A percentile compares a stretch with the other conserved stretches of the same genome.
Conservation (phyloP, 305 asterid species). For the Fraxinus paxiana region DNA sequence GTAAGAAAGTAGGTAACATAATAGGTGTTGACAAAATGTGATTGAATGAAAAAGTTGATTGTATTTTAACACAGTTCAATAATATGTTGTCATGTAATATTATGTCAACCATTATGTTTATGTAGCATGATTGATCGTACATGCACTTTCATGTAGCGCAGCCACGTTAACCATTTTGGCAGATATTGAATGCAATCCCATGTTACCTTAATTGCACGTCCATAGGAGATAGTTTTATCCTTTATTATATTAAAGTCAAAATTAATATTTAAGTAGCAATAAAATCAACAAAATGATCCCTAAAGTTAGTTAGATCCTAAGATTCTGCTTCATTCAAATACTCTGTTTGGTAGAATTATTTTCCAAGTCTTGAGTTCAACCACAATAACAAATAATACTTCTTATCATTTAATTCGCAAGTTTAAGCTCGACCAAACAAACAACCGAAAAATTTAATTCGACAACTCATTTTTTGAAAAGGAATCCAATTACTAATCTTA, state of each 20-base stretch:
- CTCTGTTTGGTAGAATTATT: not conserved
- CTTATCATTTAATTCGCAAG: not conserved
- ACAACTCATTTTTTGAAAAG: no score
- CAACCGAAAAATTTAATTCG: not conserved
- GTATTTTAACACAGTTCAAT: no score
- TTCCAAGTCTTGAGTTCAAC: not conserved
- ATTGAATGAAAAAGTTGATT: no score
- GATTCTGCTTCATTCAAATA: not conserved
- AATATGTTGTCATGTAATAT: no score
- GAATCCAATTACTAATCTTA: no score
- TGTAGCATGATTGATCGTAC: not conserved
- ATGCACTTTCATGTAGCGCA: slow-evolving; percentile 19
- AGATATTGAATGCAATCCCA: slow-evolving; percentile 34
- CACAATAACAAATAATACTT: not conserved
- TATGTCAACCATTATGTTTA: no score
- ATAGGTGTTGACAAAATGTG: no score
- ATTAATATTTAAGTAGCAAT: not conserved
- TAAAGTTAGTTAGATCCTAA: not conserved
- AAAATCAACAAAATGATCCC: slow-evolving; percentile 1
- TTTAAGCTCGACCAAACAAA: not conserved
- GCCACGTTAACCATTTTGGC: slow-evolving; percentile 13
- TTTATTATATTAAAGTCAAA: slow-evolving; percentile 16
- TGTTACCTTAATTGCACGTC: slow-evolving; percentile 31
- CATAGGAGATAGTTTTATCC: not conserved
- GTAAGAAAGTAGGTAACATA: no score